phyloP scores from a whole-genome alignment of 257 asterid species.

The Scutellaria barbata region DNA sequence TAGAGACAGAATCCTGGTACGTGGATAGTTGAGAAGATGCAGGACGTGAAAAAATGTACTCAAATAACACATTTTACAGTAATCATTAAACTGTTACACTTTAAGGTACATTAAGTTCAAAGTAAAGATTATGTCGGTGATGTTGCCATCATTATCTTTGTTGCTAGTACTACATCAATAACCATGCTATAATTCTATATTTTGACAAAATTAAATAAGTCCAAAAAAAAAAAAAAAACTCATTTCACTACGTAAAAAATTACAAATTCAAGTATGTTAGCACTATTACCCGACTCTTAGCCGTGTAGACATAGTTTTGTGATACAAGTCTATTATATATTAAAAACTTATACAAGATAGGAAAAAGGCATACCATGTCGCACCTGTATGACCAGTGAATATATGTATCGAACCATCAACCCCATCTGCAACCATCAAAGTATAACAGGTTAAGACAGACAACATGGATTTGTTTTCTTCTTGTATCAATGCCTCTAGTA shows the following conservation, averaged over 20 bases:
- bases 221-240: not conserved
- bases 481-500: not conserved
- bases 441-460: slow-evolving; percentile 32
- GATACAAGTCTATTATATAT: not conserved
- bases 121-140: not conserved
- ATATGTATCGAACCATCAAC: slow-evolving; percentile 82
- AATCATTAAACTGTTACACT: slow-evolving; percentile 14
- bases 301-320: not conserved
- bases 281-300: slow-evolving; percentile 4
- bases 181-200: not conserved
- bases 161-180: not conserved
- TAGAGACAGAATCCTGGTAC: slow-evolving; percentile 71
- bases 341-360: not conserved
- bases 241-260: not conserved
- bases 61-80: not conserved
- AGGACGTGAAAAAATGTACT: not conserved
- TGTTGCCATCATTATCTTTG: slow-evolving; percentile 4
- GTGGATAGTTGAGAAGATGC: slow-evolving; percentile 34
- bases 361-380: slow-evolving; percentile 12
- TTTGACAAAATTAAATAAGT: slow-evolving; percentile 1
- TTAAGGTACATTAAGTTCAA: no score
- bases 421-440: slow-evolving; percentile 61
- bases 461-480: not conserved
- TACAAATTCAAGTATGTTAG: slow-evolving; percentile 18
- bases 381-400: slow-evolving; percentile 91